A percentile compares a stretch with the other conserved stretches of the same genome.
Evolutionary conservation across 179 eudicot genomes (phyloP).

Genomic region (Spinacia oleracea): DNA sequence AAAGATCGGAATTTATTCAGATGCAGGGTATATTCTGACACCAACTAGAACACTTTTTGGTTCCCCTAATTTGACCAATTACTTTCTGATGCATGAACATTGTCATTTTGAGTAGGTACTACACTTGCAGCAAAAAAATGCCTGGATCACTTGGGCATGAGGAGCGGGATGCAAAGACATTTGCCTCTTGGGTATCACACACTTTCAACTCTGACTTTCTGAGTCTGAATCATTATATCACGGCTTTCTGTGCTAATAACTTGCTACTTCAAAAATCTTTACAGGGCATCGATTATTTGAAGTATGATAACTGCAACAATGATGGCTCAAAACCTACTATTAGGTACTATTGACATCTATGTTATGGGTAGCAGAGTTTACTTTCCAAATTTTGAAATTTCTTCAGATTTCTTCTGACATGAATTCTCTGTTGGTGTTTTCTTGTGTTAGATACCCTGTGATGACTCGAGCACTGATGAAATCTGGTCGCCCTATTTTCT

Average conservation of each 20-base stretch:
- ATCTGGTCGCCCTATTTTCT: slow-evolving; percentile 74
- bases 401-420: neutral
- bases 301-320: slow-evolving; percentile 82
- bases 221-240: neutral
- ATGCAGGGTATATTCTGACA: slow-evolving; percentile 66
- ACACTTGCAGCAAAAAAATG: slow-evolving; percentile 76
- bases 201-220: neutral
- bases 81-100: neutral
- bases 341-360: slow-evolving; percentile 37
- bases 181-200: slow-evolving; percentile 78
- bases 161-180: slow-evolving; percentile 79
- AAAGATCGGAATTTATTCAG: slow-evolving; percentile 84
- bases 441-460: slow-evolving; percentile 56
- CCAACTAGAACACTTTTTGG: neutral
- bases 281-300: slow-evolving; percentile 89
- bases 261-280: neutral
- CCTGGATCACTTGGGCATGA: slow-evolving; percentile 95
- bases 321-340: slow-evolving; percentile 62
- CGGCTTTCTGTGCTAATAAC: neutral
- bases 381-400: neutral
- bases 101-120: slow-evolving; percentile 39
- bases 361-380: neutral
- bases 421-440: neutral
- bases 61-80: neutral
- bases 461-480: slow-evolving; percentile 89